Base-by-base conservation (phyloP, 768 basidiomycete species). In the Pleurotus citrinopileatus region DNA sequence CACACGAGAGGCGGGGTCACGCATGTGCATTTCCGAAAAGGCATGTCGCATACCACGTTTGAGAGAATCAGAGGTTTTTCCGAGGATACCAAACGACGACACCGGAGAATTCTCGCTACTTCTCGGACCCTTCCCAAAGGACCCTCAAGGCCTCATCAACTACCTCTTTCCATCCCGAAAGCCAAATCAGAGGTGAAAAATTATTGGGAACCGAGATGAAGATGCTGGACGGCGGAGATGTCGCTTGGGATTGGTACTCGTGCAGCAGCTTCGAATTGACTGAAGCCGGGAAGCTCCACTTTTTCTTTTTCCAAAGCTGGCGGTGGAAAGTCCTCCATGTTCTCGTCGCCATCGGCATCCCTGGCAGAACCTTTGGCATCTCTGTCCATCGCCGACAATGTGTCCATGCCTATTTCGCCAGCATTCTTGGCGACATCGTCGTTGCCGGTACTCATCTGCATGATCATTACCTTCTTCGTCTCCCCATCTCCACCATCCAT, bases 201-300 rank as follows among this genome's bases (percentile, higher is more conserved):
- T 37, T n/a, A 51, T 25, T 37, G 48, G 19, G 45, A 27, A 28
- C 15, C 45, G 17, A 47, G 25, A 32, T 28, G 23, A 20, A 47
- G 27, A 22, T 51, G 48, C 29, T 51, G 48, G 19, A 37, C 48
- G 17, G 48, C 48, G 37, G 48, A 36, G 34, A 51, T 51, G 22
- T 51, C 48, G 34, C 32, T 37, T 3, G 48, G 48, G 23, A 51
- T 15, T 44, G 42, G 53, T 3, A 42, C 42, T 20, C 47, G 54
- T 22, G 74, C 60, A 40, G 81, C 83, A 53, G 83, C 82, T 62
- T 83, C 83, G 56, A 86, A 82, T 70, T 80, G 75, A 60, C 78
- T 80, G 65, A 86, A 86, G 10, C 81, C 76, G 2, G 84, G 84
- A 56, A 86, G 65, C 67, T 80, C 84, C 17, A 85, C 72, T 58